Evolutionary conservation across 208 protist species (phyloP).

Genomic region (Trichomonas vaginalis): DNA sequence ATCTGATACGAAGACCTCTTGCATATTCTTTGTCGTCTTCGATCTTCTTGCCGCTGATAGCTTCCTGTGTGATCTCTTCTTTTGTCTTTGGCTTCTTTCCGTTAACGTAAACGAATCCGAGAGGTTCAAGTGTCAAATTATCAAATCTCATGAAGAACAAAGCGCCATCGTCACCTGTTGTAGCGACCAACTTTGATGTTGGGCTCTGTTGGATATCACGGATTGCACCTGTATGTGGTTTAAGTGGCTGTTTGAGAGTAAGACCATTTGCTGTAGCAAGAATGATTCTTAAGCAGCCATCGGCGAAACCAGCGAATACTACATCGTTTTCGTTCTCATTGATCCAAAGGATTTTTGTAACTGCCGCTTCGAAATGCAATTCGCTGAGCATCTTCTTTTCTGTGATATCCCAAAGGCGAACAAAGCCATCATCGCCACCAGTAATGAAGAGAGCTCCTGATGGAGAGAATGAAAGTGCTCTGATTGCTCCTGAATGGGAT

Average conservation of each 20-base stretch:
- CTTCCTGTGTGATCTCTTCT: slow-evolving; percentile 3
- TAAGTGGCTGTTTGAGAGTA: slow-evolving; percentile 34
- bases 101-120: slow-evolving; percentile 57
- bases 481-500: slow-evolving; percentile 68
- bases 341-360: slow-evolving; percentile 24
- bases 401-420: slow-evolving; percentile 67
- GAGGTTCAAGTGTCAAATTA: slow-evolving; percentile 35
- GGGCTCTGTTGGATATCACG: slow-evolving; percentile 51
- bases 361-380: neutral
- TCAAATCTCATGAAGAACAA: slow-evolving; percentile 67
- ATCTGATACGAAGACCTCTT: neutral
- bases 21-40: neutral
- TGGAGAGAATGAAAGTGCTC: slow-evolving; percentile 54
- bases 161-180: slow-evolving; percentile 51
- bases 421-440: slow-evolving; percentile 62
- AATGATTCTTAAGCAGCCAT: slow-evolving; percentile 61
- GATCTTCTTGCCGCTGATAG: neutral
- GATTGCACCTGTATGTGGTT: slow-evolving; percentile 53
- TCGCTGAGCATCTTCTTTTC: slow-evolving; percentile 38
- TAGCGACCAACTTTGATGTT: slow-evolving; percentile 53
- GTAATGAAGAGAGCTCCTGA: slow-evolving; percentile 55
- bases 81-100: slow-evolving; percentile 24
- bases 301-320: slow-evolving; percentile 46
- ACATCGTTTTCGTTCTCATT: neutral
- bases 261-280: slow-evolving; percentile 31